Percentiles rank a stretch among this genome's conserved stretches.
Conservation (phyloP, 169 alveolate genomes). For the Plasmodium billcollinsi region DNA sequence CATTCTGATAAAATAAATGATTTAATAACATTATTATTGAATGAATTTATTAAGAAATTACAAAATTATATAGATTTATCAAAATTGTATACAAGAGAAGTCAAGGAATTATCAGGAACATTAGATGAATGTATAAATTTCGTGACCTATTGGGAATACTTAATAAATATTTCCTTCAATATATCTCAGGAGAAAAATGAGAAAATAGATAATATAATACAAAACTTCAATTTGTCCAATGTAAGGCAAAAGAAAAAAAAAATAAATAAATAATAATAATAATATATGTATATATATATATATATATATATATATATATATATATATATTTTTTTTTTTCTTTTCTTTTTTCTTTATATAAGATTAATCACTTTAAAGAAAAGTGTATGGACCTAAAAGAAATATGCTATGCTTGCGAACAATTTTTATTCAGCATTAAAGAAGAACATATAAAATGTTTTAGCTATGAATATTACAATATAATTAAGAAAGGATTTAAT, state of each 20-base stretch:
- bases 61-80: conserved; percentile 63
- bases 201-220: conserved; percentile 28
- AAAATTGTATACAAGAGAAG: conserved; percentile 66
- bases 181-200: conserved; percentile 7
- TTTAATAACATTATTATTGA: conserved; percentile 54
- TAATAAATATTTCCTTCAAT: conserved; percentile 32
- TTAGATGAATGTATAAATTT: conserved; percentile 68
- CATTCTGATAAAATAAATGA: conserved; percentile 57
- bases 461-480: conserved; percentile 54
- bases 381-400: conserved; percentile 67
- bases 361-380: conserved; percentile 37
- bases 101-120: conserved; percentile 42
- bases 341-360: neutral
- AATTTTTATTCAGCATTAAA: conserved; percentile 49
- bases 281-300: neutral
- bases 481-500: conserved; percentile 73
- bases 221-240: conserved; percentile 44
- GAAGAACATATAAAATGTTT: conserved; percentile 61
- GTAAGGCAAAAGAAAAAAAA: conserved; percentile 14
- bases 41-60: conserved; percentile 57
- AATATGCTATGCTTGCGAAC: conserved; percentile 72
- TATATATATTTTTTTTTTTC: neutral
- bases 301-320: neutral
- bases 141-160: conserved; percentile 70
- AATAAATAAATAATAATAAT: neutral